Base-by-base conservation (phyloP, 1,284 basidiomycete species). In the Leccinum colubrinum region DNA sequence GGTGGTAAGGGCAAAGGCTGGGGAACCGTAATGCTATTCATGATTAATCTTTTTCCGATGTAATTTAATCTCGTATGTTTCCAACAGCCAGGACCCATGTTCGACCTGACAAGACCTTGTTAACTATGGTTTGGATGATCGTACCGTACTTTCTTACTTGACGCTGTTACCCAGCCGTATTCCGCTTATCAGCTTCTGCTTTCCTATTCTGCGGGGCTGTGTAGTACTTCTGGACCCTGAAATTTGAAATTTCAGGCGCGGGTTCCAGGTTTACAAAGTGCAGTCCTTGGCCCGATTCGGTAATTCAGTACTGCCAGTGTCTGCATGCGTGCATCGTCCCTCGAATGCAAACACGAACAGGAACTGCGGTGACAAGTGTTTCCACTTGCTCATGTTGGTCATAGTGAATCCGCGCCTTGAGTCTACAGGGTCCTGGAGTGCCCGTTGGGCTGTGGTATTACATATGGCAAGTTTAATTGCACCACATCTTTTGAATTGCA, bases 1-100 rank as follows among this genome's bases (percentile, higher is more conserved):
- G 5, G 27, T 54, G 55, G 22, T 27, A 11, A 8, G 8, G 35
- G 41, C 12, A 15, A 33, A 25, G 27, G 25, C 30, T 25, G 20
- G 3, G 46, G 12, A 48, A 51, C 39, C 43, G 30, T 51, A 41
- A 59, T 50, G 52, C 37, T 55, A 14, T 39, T 60, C 55, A 59
- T 46, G 53, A 62, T 33, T 30, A 56, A 33, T 56, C 43, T 41
- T 41, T 60, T 56, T 58, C 30, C 33, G 8, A 22, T 54, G 17
- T 60, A 41, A 58, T 57, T 55, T 56, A 43, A 43, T 43, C n/a
- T 17, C 4, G 17, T 52, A 55, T 50, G 39, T 51, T 20, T 41
- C 27, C 50, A 48, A 68, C 64, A 71, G 69, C 69, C 59, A 22
- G 55, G 43, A 63, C 55, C 53, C 56, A 30, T 56, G 0, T 43